Conservation (phyloP, 2,329 filamentous ascomycete species). For the Ascochyta rabiei region DNA sequence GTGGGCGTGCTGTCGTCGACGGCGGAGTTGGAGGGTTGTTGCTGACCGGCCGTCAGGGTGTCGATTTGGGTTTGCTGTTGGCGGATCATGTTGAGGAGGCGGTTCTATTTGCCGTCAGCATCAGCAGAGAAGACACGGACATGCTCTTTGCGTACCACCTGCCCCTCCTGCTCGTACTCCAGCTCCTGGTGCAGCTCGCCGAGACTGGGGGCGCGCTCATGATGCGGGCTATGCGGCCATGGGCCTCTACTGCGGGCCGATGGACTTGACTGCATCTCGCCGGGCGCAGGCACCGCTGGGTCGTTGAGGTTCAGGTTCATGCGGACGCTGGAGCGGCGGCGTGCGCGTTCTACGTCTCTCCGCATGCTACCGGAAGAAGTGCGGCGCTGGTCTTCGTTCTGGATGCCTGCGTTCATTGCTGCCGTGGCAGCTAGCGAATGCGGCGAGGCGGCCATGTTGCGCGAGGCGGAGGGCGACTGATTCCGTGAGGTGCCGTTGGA, state of each 20-base stretch:
- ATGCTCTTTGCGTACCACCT: slow-evolving; percentile 62
- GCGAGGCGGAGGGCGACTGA: slow-evolving; percentile 47
- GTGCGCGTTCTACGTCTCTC: slow-evolving; percentile 51
- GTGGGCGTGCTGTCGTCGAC: slow-evolving; percentile 61
- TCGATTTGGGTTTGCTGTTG: slow-evolving; percentile 74
- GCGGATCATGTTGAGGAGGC: slow-evolving; percentile 77
- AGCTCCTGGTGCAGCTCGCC: slow-evolving; percentile 80
- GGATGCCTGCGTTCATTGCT: slow-evolving; percentile 77
- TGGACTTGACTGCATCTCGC: slow-evolving; percentile 67
- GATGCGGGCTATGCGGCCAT: slow-evolving; percentile 50
- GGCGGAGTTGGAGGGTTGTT: slow-evolving; percentile 50
- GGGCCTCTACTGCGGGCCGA: slow-evolving; percentile 27
- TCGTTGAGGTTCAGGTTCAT: slow-evolving; percentile 79
- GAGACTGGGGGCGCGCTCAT: slow-evolving; percentile 71
- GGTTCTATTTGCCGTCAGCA: slow-evolving; percentile 60
- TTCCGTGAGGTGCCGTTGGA: slow-evolving; percentile 28
- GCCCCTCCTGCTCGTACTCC: slow-evolving; percentile 78
- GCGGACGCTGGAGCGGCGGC: slow-evolving; percentile 71
- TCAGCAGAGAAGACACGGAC: no score
- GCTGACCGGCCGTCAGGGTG: slow-evolving; percentile 57
- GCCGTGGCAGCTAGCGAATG: slow-evolving; percentile 77
- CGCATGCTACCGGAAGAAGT: slow-evolving; percentile 58
- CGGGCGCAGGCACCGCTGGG: slow-evolving; percentile 68
- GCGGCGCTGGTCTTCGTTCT: slow-evolving; percentile 60
- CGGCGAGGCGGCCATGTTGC: slow-evolving; percentile 63